phyloP scores from a whole-genome alignment of 768 basidiomycete genomes.

The Amanita pseudoporphyria region DNA sequence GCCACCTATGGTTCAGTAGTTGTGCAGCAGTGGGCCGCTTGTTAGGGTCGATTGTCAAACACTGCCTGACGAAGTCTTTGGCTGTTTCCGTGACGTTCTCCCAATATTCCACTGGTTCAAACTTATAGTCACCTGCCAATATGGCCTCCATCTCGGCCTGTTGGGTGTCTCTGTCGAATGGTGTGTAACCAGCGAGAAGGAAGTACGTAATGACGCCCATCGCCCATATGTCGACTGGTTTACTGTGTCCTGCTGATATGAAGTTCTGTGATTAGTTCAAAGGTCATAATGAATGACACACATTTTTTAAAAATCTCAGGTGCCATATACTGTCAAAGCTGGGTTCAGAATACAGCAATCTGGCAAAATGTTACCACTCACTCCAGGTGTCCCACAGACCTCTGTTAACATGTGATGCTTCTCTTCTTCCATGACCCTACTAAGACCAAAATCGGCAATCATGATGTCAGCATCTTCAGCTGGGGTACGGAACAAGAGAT shows the following conservation, averaged over 20 bases:
- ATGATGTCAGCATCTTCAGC: slow-evolving; percentile 91
- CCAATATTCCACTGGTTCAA: slow-evolving; percentile 77
- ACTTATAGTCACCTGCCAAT: slow-evolving; percentile 86
- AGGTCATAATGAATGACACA: slow-evolving; percentile 23
- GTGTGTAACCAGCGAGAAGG: slow-evolving; percentile 86
- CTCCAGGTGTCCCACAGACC: slow-evolving; percentile 91
- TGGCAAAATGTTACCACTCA: slow-evolving; percentile 23
- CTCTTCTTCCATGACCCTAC: slow-evolving; percentile 84
- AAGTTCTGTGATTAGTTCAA: slow-evolving; percentile 1
- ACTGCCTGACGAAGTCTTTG: slow-evolving; percentile 70
- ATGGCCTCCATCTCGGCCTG: slow-evolving; percentile 94
- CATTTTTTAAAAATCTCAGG: slow-evolving; percentile 94
- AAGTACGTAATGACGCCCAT: slow-evolving; percentile 99
- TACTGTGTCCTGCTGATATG: slow-evolving; percentile 72
- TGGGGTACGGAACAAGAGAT: slow-evolving; percentile 85
- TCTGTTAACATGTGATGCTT: slow-evolving; percentile 85
- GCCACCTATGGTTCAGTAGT: slow-evolving; percentile 73
- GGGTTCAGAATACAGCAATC: slow-evolving; percentile 1
- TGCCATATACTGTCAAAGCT: slow-evolving; percentile 68
- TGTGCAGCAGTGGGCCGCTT: slow-evolving; percentile 72
- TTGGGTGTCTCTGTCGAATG: slow-evolving; percentile 89
- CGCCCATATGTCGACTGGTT: slow-evolving; percentile 94
- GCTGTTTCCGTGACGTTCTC: slow-evolving; percentile 74
- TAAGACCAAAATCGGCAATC: slow-evolving; percentile 95
- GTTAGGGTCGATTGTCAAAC: slow-evolving; percentile 78